Conservation (phyloP, 805 yeast genomes). For the Barnettozyma siamensis region DNA sequence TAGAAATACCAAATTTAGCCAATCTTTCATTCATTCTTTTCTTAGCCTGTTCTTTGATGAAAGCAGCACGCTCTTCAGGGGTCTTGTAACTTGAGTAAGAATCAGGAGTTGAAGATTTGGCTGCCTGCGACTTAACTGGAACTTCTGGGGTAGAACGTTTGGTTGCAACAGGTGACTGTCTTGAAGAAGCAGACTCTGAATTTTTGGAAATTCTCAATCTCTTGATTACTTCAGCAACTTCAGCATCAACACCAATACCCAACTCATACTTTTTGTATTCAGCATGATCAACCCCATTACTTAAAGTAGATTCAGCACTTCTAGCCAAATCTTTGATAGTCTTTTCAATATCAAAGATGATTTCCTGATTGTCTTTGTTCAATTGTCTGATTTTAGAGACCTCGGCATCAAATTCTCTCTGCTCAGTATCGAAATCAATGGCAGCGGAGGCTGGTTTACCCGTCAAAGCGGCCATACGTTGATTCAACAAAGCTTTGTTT, state of each 20-base stretch:
- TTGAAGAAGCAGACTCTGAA: conserved; percentile 4
- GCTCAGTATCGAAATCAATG: conserved; percentile 33
- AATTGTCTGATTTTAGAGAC: conserved; percentile 46
- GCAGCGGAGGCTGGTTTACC: conserved; percentile 54
- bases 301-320: conserved; percentile 31
- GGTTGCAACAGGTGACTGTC: neutral
- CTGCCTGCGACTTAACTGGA: conserved; percentile 3
- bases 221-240: conserved; percentile 57
- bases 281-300: conserved; percentile 32
- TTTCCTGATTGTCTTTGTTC: conserved; percentile 48
- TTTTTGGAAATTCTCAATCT: conserved; percentile 35
- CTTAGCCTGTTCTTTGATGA: conserved; percentile 74
- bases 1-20: conserved; percentile 69
- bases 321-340: conserved; percentile 57
- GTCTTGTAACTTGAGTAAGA: conserved; percentile 31
- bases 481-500: conserved; percentile 70
- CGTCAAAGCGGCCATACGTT: conserved; percentile 90
- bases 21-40: conserved; percentile 80
- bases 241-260: conserved; percentile 71
- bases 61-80: conserved; percentile 69
- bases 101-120: conserved; percentile 21
- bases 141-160: conserved; percentile 11
- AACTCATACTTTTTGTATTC: conserved; percentile 73
- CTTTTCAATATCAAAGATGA: conserved; percentile 64
- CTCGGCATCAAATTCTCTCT: conserved; percentile 41